These are phyloP conservation scores for Melastoma candidum DNA, from an alignment of 441 rosid species.

Conservation along the genomic window DNA sequence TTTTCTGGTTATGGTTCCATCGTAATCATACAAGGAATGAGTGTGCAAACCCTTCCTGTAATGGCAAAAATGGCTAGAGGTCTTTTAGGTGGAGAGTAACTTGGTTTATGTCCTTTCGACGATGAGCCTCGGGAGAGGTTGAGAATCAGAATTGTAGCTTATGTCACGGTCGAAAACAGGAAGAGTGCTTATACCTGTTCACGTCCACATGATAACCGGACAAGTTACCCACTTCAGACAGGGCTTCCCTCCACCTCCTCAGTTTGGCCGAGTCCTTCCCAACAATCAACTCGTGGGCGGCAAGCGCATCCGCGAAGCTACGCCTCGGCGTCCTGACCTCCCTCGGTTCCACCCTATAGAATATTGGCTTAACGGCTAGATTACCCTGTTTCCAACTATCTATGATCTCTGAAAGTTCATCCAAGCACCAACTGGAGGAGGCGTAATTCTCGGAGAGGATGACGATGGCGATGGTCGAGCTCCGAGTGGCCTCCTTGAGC, in stretches of 20 bases:
- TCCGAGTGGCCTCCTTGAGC: not conserved
- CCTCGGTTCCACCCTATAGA: not conserved
- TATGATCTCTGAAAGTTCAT: not conserved
- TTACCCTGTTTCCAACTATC: not conserved
- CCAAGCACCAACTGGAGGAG: not conserved
- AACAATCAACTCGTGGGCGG: not conserved
- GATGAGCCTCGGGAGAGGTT: no score
- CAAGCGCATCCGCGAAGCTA: not conserved
- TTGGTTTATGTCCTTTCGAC: no score
- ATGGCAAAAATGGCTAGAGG: no score
- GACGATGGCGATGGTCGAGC: not conserved
- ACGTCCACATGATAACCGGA: no score
- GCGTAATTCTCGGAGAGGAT: constrained; percentile 1
- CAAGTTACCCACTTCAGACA: not conserved
- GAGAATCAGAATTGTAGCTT: no score
- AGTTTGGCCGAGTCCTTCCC: constrained; percentile 2
- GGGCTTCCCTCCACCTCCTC: constrained; percentile 2
- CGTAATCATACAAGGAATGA: no score
- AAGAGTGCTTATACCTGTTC: no score
- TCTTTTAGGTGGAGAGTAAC: no score
- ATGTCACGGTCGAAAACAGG: no score
- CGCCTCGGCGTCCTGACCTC: not conserved
- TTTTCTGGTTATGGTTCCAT: no score
- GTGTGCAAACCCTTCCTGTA: no score
- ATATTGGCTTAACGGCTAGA: not conserved